These are phyloP conservation scores for Alloteropsis angusta DNA, from an alignment of 202 grass and related monocot genomes.

Conservation along the genomic window DNA sequence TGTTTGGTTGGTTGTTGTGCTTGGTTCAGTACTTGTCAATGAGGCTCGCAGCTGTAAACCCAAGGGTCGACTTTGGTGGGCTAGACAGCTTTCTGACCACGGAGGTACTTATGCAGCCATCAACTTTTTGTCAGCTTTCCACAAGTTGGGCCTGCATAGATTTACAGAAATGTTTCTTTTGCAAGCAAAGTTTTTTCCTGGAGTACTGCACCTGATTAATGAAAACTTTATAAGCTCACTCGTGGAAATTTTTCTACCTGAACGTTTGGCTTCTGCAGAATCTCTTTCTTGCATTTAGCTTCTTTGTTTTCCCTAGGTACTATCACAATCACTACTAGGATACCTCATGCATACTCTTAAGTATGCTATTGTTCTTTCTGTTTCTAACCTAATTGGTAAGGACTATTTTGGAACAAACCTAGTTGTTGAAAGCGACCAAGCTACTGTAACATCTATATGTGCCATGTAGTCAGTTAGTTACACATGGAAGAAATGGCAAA, in stretches of 20 bases:
- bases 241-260: neutral
- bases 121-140: conserved; percentile 4
- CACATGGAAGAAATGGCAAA: conserved; percentile 14
- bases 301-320: neutral
- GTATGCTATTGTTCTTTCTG: neutral
- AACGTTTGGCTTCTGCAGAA: neutral
- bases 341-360: conserved; percentile 10
- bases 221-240: neutral
- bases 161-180: conserved; percentile 1
- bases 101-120: conserved; percentile 43
- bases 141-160: neutral
- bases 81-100: conserved; percentile 60
- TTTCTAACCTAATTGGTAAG: neutral
- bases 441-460: neutral
- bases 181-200: neutral
- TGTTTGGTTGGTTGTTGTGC: conserved; percentile 10
- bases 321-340: neutral
- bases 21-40: conserved; percentile 76
- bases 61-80: conserved; percentile 72
- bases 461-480: neutral
- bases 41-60: conserved; percentile 80
- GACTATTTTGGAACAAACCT: neutral
- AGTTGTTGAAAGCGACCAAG: neutral
- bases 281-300: neutral
- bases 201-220: neutral